Evolutionary conservation across 2,329 filamentous ascomycete species (phyloP).

Genomic region (Chaetomium strumarium): DNA sequence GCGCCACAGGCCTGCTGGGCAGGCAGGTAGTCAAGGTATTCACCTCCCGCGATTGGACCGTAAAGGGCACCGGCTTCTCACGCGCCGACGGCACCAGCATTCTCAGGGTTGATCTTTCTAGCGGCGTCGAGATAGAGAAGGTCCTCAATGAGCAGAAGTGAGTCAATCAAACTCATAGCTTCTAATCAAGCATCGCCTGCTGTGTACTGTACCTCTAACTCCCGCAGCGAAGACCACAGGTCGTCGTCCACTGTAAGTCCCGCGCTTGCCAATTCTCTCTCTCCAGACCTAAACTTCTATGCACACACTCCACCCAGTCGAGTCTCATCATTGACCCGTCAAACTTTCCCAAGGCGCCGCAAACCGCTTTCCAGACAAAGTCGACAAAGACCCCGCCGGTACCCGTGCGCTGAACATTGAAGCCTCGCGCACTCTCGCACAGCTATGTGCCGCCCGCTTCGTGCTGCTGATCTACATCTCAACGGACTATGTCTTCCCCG

Average conservation of each 20-base stretch:
- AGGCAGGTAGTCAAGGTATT: slow-evolving; percentile 72
- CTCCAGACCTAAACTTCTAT: neutral
- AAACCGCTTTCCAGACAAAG: slow-evolving; percentile 82
- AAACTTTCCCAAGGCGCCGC: slow-evolving; percentile 58
- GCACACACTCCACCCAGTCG: neutral
- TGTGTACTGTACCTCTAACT: neutral
- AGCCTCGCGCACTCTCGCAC: slow-evolving; percentile 61
- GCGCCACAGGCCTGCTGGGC: slow-evolving; percentile 77
- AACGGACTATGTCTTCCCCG: slow-evolving; percentile 76
- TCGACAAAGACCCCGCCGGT: slow-evolving; percentile 70
- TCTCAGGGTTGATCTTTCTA: slow-evolving; percentile 51
- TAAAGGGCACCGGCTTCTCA: slow-evolving; percentile 67
- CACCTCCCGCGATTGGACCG: slow-evolving; percentile 56
- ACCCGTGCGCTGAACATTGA: slow-evolving; percentile 69
- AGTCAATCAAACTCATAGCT: slow-evolving; percentile 18
- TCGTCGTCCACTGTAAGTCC: slow-evolving; percentile 68
- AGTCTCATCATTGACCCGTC: neutral
- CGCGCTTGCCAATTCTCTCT: slow-evolving; percentile 26
- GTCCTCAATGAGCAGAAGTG: slow-evolving; percentile 51
- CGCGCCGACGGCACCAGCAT: slow-evolving; percentile 66
- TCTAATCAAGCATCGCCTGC: neutral
- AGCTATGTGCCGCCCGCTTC: slow-evolving; percentile 54
- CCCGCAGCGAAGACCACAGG: slow-evolving; percentile 37
- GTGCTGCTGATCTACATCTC: slow-evolving; percentile 71
- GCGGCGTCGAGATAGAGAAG: slow-evolving; percentile 41